Conservation (phyloP, 768 basidiomycete genomes). For the Termitomyces sp. region DNA sequence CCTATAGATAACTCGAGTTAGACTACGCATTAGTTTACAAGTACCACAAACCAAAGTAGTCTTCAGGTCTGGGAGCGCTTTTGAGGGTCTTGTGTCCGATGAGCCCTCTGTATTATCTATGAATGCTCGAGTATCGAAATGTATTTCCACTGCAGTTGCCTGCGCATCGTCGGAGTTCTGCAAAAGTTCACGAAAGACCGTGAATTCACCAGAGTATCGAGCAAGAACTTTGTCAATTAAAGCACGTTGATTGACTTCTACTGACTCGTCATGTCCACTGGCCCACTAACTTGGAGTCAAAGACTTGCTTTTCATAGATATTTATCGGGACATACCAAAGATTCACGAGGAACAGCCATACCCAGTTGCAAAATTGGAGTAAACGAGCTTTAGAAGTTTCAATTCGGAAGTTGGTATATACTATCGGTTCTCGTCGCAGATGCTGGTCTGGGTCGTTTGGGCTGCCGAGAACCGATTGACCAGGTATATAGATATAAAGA, state of each 20-base stretch:
- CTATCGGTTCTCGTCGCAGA: not conserved
- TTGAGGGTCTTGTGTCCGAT: slow-evolving; percentile 8
- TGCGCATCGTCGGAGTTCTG: slow-evolving; percentile 96
- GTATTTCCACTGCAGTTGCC: slow-evolving; percentile 72
- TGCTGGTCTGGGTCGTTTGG: not conserved
- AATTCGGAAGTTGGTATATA: not conserved
- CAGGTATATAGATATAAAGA: not conserved
- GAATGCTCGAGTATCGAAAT: slow-evolving; percentile 64
- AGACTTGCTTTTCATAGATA: not conserved
- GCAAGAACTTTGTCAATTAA: slow-evolving; percentile 96
- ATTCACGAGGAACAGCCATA: slow-evolving; percentile 25
- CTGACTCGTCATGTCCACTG: slow-evolving; percentile 70
- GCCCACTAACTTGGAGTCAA: slow-evolving; percentile 38
- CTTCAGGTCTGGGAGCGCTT: slow-evolving; percentile 59
- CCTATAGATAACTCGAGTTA: slow-evolving; percentile 34
- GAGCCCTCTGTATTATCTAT: slow-evolving; percentile 28
- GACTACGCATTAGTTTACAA: not conserved
- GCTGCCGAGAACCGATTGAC: not conserved
- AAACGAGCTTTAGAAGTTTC: not conserved
- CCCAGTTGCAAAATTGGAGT: not conserved
- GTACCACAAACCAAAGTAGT: slow-evolving; percentile 47
- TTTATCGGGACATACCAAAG: slow-evolving; percentile 20
- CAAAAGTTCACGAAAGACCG: slow-evolving; percentile 77
- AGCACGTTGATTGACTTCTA: slow-evolving; percentile 95
- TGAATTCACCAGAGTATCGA: slow-evolving; percentile 93